Evolutionary conservation across 176 grass and related monocot genomes (phyloP), one percentile per base, ranked within the genome.

Genomic region (Ensete ventricosum): DNA sequence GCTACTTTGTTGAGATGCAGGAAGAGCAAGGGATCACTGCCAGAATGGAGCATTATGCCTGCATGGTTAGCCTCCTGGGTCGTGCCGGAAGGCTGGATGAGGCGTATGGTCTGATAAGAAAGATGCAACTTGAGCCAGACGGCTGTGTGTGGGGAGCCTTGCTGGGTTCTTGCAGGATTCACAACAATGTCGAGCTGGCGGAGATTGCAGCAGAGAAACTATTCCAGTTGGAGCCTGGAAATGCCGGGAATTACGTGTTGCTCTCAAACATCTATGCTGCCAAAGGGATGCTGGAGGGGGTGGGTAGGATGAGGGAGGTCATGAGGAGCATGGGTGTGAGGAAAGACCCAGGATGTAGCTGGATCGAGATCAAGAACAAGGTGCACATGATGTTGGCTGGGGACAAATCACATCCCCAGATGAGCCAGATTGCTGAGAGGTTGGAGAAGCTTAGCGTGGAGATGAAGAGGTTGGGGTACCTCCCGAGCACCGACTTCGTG

Each of bases 231-330:
- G 91, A 93, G 81, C 85, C 87, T 14, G 77, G 74, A 62, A 93
- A 93, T 79, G 74, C 87, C 49, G 91, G 91, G 26, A 93, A 83
- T 19, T 93, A 90, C 78, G 87, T 93, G 77, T 67, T 93, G 10
- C 87, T 93, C 67, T 93, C 91, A 7, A 93, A 93, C 69, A 90
- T 90, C 76, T 93, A 90, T 55, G 91, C 91, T 13, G 83, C 87
- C 19, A 93, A 93, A 72, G 89, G 86, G 77, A 87, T 93, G 85
- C 81, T 80, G 84, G 77, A 81, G 53, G 85, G 81, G n/a, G 87
- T 90, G 54, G 85, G 85, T 55, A 87, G 49, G 67, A 59, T 93
- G 17, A 90, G 91, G 64, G 80, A 81, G 12, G 62, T 64, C 72
- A 89, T 93, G 91, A 90, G 81, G 62, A 81, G 53, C 74, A 50